Conservation (phyloP, 2,329 filamentous ascomycete species). For the Xylaria sp. region DNA sequence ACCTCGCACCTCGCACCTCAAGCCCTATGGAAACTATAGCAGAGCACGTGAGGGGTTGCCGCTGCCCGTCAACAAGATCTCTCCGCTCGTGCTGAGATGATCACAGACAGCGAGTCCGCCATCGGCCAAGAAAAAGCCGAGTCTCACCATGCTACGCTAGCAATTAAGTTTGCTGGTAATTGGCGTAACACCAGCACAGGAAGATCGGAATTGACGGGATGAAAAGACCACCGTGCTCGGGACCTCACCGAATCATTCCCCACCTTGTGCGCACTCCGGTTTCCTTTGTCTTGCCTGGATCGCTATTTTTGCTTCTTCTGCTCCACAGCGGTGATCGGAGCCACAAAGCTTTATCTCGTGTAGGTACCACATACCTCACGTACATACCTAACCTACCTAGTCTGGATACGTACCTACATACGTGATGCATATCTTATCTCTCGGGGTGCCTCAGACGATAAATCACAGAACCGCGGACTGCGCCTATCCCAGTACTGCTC, state of each 20-base stretch:
- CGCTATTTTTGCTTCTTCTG: constrained; percentile 3
- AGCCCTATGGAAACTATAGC: constrained; percentile 13
- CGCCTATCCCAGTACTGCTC: no score
- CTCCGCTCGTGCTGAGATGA: constrained; percentile 22
- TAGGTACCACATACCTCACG: background rate
- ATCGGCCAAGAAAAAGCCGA: background rate
- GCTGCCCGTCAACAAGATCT: constrained; percentile 42
- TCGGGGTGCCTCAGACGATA: no score
- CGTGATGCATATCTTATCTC: no score
- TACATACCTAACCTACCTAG: background rate
- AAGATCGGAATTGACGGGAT: background rate
- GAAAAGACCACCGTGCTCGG: constrained; percentile 6
- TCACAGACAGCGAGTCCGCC: background rate
- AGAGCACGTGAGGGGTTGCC: constrained; percentile 44
- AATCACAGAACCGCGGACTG: no score
- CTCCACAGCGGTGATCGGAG: constrained; percentile 37
- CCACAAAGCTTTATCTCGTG: constrained; percentile 1
- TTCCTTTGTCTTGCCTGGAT: background rate
- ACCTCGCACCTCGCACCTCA: constrained; percentile 23
- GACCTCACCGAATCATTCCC: background rate
- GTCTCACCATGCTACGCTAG: background rate
- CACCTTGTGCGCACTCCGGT: constrained; percentile 23
- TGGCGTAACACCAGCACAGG: background rate
- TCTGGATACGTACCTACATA: background rate
- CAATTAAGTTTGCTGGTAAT: background rate